phyloP scores from a whole-genome alignment of 1,139 yeast genomes.

The Blastobotrys apis region DNA sequence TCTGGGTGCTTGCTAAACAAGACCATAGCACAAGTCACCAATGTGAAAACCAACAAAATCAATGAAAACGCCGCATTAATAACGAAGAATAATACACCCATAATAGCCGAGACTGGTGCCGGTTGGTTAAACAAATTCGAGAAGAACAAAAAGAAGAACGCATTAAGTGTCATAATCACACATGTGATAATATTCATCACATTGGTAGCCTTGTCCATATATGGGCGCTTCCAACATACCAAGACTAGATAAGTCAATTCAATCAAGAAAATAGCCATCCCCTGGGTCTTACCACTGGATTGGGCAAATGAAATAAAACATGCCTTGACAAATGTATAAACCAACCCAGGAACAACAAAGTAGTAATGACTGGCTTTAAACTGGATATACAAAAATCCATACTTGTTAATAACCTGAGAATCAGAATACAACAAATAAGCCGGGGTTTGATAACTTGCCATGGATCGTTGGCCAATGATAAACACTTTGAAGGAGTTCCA shows the following conservation, averaged over 20 bases:
- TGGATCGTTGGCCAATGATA: slow-evolving; percentile 65
- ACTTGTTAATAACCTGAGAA: slow-evolving; percentile 69
- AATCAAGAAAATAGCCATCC: slow-evolving; percentile 68
- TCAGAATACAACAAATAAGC: slow-evolving; percentile 89
- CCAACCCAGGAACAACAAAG: slow-evolving; percentile 62
- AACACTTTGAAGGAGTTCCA: slow-evolving; percentile 73
- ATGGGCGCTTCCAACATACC: slow-evolving; percentile 73
- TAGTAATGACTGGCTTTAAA: slow-evolving; percentile 80
- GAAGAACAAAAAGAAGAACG: slow-evolving; percentile 83
- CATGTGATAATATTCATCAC: slow-evolving; percentile 81
- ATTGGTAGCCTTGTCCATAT: slow-evolving; percentile 90
- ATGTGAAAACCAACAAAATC: slow-evolving; percentile 66
- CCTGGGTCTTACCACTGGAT: slow-evolving; percentile 70
- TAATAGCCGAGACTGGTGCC: slow-evolving; percentile 79
- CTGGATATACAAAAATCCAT: slow-evolving; percentile 88
- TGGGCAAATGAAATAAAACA: slow-evolving; percentile 85
- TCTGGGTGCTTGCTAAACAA: slow-evolving; percentile 86
- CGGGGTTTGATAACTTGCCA: slow-evolving; percentile 72
- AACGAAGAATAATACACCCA: slow-evolving; percentile 86
- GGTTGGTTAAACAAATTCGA: slow-evolving; percentile 85
- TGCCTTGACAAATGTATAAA: slow-evolving; percentile 68
- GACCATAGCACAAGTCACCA: slow-evolving; percentile 81
- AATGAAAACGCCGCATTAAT: slow-evolving; percentile 87
- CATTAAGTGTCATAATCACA: slow-evolving; percentile 70
- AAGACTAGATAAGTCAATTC: slow-evolving; percentile 65